Evolutionary conservation across 805 yeast species (phyloP), one percentile per base, ranked within the genome.

Genomic region (Ogataea minuta): DNA sequence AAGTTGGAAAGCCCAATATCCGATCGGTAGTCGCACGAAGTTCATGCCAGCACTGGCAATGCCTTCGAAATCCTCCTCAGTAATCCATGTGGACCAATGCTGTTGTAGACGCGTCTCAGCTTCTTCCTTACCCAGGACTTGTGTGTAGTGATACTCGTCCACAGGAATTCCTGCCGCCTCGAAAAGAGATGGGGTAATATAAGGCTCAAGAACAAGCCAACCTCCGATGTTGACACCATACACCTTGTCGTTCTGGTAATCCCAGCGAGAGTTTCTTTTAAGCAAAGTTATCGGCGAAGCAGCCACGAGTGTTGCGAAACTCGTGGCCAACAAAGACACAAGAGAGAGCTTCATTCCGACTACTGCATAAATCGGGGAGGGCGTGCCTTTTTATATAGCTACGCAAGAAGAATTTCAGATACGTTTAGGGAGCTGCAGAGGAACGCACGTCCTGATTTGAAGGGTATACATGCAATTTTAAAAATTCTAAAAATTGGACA

Each of bases 201-300:
- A 87, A 2, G 96, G 88, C 63, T 88, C 96, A 29, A 88, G 64
- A 2, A 88, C 88, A 35, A 88, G 72, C 96, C 96, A 88, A 31
- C 95, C 95, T 46, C 96, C 96, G 23, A 88, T 64, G 56, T 84
- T 83, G 34, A 88, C 88, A 52, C 96, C 96, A 28, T 74, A 49
- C 6, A 61, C 13, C 25, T 54, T 56, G 5, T 59, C 52, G 17
- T 26, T 39, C 1, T 26, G 8, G 43, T 64, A 64, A 40, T 63
- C 61, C 62, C 63, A 63, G 41, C 60, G 53, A 7, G 58, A 43
- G 41, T 48, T 46, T 44, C 62, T 53, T 41, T 58, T 63, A 25
- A 50, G 46, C 9, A 66, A 45, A 10, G 36, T 45, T 2, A 58
- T 11, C 9, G 64, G 63, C 6, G 56, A 54, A 13, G 54, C 54